phyloP scores from a whole-genome alignment of 257 asterid species.

The Solanum chmielewskii region DNA sequence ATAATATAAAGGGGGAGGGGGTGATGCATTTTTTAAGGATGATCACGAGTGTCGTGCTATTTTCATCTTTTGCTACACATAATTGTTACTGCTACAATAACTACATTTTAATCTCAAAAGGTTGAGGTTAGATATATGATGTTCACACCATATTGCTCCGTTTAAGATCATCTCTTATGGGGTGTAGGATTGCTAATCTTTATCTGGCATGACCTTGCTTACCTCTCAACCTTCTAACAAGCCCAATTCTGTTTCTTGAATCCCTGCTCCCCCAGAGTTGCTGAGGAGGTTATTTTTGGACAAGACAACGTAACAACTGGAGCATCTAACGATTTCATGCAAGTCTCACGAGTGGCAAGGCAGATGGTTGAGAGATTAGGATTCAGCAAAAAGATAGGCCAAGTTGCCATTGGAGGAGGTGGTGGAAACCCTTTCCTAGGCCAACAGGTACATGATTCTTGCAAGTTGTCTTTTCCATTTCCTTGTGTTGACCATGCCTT shows the following conservation, averaged over 20 bases:
- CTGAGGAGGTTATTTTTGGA: conserved; percentile 88
- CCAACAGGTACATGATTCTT: conserved; percentile 44
- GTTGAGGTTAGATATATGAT: neutral
- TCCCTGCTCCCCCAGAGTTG: conserved; percentile 41
- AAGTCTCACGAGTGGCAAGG: conserved; percentile 93
- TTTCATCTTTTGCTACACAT: too few species aligned
- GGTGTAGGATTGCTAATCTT: neutral
- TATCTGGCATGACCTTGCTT: neutral
- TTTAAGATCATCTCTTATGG: neutral
- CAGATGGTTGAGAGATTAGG: conserved; percentile 99
- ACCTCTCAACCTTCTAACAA: neutral
- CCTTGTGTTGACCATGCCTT: neutral
- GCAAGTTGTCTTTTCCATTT: neutral
- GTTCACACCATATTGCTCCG: neutral
- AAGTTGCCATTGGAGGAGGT: conserved; percentile 82
- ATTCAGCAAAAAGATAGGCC: conserved; percentile 95
- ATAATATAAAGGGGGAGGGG: neutral
- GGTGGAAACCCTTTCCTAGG: conserved; percentile 97
- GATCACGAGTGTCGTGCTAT: neutral
- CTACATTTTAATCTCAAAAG: neutral
- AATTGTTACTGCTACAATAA: neutral
- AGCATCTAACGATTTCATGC: conserved; percentile 99
- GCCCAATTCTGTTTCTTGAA: neutral
- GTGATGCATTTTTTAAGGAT: neutral
- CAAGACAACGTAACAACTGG: conserved; percentile 90